Base-by-base conservation (phyloP, 2,329 filamentous ascomycete genomes). In the Cladophialophora psammophila region DNA sequence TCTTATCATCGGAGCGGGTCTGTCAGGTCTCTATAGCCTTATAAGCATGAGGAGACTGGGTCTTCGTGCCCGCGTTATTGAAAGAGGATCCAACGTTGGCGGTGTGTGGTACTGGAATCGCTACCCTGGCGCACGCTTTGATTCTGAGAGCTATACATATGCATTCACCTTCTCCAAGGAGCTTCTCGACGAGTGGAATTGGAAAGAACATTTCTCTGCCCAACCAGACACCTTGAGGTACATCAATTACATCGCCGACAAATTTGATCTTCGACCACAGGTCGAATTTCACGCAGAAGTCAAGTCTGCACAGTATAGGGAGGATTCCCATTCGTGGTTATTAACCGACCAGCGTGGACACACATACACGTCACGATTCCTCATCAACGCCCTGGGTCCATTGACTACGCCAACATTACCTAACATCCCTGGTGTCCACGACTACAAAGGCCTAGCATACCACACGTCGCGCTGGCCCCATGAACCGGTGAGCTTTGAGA, bases 111-210 rank as follows among this genome's bases (percentile, higher is more conserved):
- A 80, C 53, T 60, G 81, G 83, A 87, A 87, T 74, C 80, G 81
- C 70, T 88, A 87, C 69, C 86, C 84, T 0, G 86, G 85, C 0
- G 81, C 84, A 1, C 76, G 79, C 0, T 84, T 87, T 2, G 87
- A 89, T 75, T 84, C 81, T 0, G 81, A 85, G 61, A 78, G 84
- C 1, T 82, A 83, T 0, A 78, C 82, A 55, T 88, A 88, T 65
- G 80, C 86, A 67, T 84, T 84, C 64, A 84, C 80, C 0, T 83
- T 80, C 0, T 83, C 80, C 0, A 78, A 81, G 35, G 76, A 70
- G 13, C 26, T 68, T 36, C 45, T 69, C 31, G 56, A 69, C 32
- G 77, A 79, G 42, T 87, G 80, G 79, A 78, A 75, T 18, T 86
- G 83, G 80, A 75, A 74, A 15, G 74, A 80, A 67, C 72, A 74